Evolutionary conservation across 1,139 yeast genomes (phyloP).

Genomic region (Trichomonascaceae sp.): DNA sequence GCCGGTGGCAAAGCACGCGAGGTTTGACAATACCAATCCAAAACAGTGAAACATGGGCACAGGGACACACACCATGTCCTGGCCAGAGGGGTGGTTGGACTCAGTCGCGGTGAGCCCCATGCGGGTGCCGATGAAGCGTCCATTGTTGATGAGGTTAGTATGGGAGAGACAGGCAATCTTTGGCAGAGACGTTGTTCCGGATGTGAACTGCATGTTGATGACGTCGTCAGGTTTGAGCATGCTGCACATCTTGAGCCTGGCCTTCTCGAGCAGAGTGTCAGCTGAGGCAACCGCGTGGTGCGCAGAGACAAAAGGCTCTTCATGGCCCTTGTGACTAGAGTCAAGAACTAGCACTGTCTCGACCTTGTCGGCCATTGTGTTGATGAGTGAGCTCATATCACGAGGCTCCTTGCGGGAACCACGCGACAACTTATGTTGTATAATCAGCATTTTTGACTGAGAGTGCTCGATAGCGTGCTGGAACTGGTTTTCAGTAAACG

Average conservation of each 20-base stretch:
- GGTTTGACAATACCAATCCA: conserved; percentile 23
- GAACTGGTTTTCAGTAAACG: conserved; percentile 21
- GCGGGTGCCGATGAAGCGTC: conserved; percentile 18
- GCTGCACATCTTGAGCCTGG: neutral
- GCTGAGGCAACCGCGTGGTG: conserved; percentile 4
- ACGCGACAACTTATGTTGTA: conserved; percentile 11
- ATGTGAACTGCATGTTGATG: conserved; percentile 24
- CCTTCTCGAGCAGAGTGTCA: conserved; percentile 1
- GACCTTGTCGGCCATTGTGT: conserved; percentile 4
- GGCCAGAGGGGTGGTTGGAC: conserved; percentile 17
- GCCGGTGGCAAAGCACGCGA: conserved; percentile 20
- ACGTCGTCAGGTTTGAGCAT: conserved; percentile 12
- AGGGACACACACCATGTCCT: conserved; percentile 22
- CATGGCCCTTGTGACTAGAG: conserved; percentile 1
- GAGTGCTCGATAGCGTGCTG: conserved; percentile 17
- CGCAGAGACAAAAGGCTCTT: conserved; percentile 2
- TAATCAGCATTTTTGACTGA: conserved; percentile 17
- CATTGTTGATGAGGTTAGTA: conserved; percentile 21
- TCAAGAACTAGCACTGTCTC: conserved; percentile 4
- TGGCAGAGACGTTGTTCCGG: conserved; percentile 23
- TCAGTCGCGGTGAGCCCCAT: conserved; percentile 18
- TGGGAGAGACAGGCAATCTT: conserved; percentile 22
- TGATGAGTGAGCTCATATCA: conserved; percentile 7
- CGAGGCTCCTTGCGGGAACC: conserved; percentile 9
- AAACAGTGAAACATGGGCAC: conserved; percentile 27